Evolutionary conservation across 306 rosid species (phyloP).

Genomic region (Citrullus mucosospermus): DNA sequence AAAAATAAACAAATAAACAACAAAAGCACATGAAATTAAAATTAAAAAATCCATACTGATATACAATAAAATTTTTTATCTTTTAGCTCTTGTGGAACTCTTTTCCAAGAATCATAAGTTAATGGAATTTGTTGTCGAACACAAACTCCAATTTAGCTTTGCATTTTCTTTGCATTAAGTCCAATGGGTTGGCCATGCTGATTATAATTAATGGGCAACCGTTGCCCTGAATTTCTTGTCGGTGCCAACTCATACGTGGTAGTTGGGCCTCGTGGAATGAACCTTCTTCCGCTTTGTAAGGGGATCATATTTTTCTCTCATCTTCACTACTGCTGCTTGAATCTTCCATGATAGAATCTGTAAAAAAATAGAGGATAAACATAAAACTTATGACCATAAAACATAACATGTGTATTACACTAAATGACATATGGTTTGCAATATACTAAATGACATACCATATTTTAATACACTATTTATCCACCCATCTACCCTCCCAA

Average conservation of each 20-base stretch:
- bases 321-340: neutral
- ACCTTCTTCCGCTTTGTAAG: rapidly evolving
- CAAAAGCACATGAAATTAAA: neutral
- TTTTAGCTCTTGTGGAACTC: neutral
- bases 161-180: neutral
- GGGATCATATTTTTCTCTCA: too few species aligned
- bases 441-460: too few species aligned
- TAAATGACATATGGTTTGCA: too few species aligned
- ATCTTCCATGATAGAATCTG: too few species aligned
- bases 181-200: neutral
- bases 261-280: neutral
- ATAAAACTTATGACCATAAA: too few species aligned
- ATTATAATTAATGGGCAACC: neutral
- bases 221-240: neutral
- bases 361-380: too few species aligned
- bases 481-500: neutral
- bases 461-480: neutral
- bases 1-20: too few species aligned
- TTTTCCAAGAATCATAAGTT: neutral
- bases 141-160: neutral
- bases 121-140: neutral
- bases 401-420: too few species aligned
- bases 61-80: neutral
- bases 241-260: neutral
- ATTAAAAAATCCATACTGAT: neutral